Base-by-base conservation (phyloP, 371 early-diverging fungal genomes). In the Chytridiales sp. region DNA sequence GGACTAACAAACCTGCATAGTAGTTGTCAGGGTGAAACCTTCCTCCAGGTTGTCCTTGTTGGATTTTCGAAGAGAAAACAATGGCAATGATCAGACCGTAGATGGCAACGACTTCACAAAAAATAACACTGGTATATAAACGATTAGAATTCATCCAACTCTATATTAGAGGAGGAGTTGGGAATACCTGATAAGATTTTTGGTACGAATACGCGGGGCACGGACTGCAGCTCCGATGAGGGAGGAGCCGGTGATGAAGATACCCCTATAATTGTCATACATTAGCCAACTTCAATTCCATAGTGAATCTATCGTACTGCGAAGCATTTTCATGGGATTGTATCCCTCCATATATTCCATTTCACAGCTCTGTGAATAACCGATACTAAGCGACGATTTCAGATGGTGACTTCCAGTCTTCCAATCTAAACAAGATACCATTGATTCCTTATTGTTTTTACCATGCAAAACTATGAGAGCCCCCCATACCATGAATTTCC, bases 71-170 rank as follows among this genome's bases (percentile, higher is more conserved):
- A 5, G 90, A 87, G 69, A 94, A 95, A 47, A 97, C 92, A 66
- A 97, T 96, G 42, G 95, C 93, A 86, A 96, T 93, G 68, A 97
- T 95, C 50, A 97, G 85, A 59, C 98, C 98, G 72, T 97, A 97
- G 64, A 97, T 97, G 61, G 96, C 98, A 8, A 97, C 98, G 61
- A 94, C 98, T 79, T 98, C 98, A 79, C 97, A 98, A 68, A 98
- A 96, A 76, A 96, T 95, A 60, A 98, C 92, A 62, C 92, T 73
- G 39, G 4, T 41, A 4, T 29, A 30, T 46, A n/a, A 35, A 5
- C 11, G 11, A 3, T 46, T 13, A 22, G 15, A 30, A 8, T 39
- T n/a, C n/a, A n/a, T n/a, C n/a, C n/a, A n/a, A 15, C 9, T 17
- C 19, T 52, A 4, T 38, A n/a, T 38, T 30, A 34, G 26, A 52